Percentiles rank a stretch among this genome's conserved stretches.
phyloP scores from a whole-genome alignment of 331 rosid species.

The Quercus phellos region DNA sequence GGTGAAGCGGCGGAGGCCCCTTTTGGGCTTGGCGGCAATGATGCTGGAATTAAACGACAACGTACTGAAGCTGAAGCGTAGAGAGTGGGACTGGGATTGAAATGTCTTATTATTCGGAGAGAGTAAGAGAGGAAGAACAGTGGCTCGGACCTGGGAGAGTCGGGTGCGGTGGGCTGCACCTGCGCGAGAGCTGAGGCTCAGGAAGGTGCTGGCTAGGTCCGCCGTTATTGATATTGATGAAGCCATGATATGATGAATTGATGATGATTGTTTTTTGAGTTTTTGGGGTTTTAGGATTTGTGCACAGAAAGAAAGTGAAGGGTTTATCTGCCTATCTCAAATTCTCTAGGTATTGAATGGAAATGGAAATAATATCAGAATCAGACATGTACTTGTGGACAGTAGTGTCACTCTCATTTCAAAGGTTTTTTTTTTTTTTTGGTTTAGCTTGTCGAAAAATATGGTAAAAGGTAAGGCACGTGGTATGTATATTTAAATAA shows the following conservation, averaged over 20 bases:
- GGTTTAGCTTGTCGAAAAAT: too few species aligned
- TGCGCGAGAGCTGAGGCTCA: constrained; percentile 27
- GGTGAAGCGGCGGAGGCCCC: constrained; percentile 32
- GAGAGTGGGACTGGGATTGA: constrained; percentile 5
- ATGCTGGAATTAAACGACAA: constrained; percentile 18
- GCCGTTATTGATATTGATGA: constrained; percentile 33
- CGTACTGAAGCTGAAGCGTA: constrained; percentile 16
- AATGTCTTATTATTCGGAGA: not conserved
- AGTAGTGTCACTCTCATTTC: too few species aligned
- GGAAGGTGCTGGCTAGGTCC: constrained; percentile 37
- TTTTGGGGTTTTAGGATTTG: not conserved
- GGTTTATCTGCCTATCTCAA: too few species aligned
- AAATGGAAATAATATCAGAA: too few species aligned
- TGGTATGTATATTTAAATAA: too few species aligned
- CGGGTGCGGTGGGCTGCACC: constrained; percentile 26
- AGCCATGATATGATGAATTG: constrained; percentile 20
- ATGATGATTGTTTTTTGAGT: not conserved
- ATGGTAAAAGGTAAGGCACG: too few species aligned
- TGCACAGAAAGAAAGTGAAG: not conserved
- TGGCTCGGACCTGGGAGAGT: constrained; percentile 31
- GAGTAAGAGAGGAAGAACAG: constrained; percentile 30
- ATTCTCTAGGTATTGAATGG: too few species aligned
- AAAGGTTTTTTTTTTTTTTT: too few species aligned
- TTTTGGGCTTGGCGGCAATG: constrained; percentile 19
- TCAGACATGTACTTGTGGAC: too few species aligned